Conservation (phyloP, 805 yeast genomes). For the Priceomyces medius region DNA sequence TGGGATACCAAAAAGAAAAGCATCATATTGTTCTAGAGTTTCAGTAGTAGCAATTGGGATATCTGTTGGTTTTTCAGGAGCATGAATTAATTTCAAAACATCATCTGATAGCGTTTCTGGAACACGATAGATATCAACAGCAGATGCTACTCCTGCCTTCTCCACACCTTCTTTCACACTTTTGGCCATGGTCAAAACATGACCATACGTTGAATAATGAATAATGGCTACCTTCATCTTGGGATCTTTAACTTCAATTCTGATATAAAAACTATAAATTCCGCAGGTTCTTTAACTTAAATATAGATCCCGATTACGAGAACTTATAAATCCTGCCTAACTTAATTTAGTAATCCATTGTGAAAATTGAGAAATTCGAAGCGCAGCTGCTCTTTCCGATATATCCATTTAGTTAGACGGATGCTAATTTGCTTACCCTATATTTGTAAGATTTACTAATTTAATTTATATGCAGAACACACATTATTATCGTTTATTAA, state of each 20-base stretch:
- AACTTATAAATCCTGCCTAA: conserved; percentile 7
- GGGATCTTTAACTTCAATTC: neutral
- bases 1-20: conserved; percentile 74
- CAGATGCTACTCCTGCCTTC: conserved; percentile 56
- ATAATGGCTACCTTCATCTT: conserved; percentile 64
- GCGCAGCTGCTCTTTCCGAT: neutral
- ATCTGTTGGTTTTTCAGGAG: conserved; percentile 56
- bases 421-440: too few relatives aligned
- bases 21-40: conserved; percentile 63
- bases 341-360: too few relatives aligned
- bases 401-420: too few relatives aligned
- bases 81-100: conserved; percentile 61
- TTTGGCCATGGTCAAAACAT: conserved; percentile 67
- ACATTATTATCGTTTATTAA: too few relatives aligned
- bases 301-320: neutral
- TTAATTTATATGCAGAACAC: too few relatives aligned
- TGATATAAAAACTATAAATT: neutral
- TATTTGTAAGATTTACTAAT: too few relatives aligned
- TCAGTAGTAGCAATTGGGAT: conserved; percentile 60
- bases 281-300: neutral
- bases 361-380: too few relatives aligned
- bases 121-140: conserved; percentile 73
- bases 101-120: conserved; percentile 73
- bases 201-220: conserved; percentile 81
- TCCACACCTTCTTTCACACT: conserved; percentile 67